A percentile compares a stretch with the other conserved stretches of the same genome.
phyloP scores from a whole-genome alignment of 2,329 filamentous ascomycete genomes.

The Phaeosphaeriaceae sp. region DNA sequence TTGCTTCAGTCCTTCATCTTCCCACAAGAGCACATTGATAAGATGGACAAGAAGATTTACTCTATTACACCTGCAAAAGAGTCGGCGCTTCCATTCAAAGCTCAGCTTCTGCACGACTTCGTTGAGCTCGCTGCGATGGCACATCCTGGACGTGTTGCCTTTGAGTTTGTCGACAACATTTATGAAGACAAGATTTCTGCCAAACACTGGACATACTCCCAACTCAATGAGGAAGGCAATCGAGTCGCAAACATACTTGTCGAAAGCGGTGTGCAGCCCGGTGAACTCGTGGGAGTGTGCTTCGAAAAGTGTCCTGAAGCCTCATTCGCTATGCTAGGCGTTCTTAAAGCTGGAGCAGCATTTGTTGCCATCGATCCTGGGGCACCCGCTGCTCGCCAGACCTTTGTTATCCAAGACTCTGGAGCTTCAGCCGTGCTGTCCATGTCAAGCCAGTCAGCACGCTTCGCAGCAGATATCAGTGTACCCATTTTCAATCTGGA shows the following conservation, averaged over 20 bases:
- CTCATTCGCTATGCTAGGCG: constrained; percentile 81
- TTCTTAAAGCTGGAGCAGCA: constrained; percentile 81
- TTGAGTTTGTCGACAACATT: constrained; percentile 76
- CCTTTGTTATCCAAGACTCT: constrained; percentile 81
- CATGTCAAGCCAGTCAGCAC: constrained; percentile 54
- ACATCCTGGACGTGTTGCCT: constrained; percentile 68
- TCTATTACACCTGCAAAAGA: constrained; percentile 72
- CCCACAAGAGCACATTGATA: constrained; percentile 51
- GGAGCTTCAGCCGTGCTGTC: constrained; percentile 69
- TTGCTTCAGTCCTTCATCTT: constrained; percentile 68
- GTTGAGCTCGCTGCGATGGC: constrained; percentile 70
- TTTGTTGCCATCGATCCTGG: constrained; percentile 82
- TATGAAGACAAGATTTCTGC: constrained; percentile 56
- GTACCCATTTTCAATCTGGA: constrained; percentile 59
- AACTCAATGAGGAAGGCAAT: constrained; percentile 76
- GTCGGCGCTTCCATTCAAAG: constrained; percentile 63
- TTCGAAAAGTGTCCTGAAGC: constrained; percentile 88
- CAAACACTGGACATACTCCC: constrained; percentile 74
- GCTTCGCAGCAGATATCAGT: constrained; percentile 43
- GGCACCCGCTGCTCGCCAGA: constrained; percentile 75
- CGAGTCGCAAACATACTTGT: constrained; percentile 72
- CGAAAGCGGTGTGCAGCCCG: constrained; percentile 57
- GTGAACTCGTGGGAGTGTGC: constrained; percentile 75
- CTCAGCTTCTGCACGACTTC: constrained; percentile 76
- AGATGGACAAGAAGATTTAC: constrained; percentile 57